Conservation (phyloP, 2,329 filamentous ascomycete species). For the Penicillium nordicum region DNA sequence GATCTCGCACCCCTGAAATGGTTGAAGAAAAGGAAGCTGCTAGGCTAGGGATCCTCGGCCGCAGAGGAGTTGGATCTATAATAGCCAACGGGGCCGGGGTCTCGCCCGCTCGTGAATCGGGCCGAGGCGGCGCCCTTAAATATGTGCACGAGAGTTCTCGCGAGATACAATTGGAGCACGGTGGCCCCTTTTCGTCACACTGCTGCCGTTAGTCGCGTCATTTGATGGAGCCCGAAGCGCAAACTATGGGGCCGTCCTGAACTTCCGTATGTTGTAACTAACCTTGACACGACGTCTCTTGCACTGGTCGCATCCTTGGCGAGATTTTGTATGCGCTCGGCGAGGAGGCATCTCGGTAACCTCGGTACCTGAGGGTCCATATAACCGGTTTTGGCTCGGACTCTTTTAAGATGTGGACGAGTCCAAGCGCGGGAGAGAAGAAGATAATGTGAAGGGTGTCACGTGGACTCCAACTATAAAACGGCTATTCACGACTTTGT, state of each 20-base stretch:
- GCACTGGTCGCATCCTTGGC: constrained; percentile 42
- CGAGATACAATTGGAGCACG: constrained; percentile 39
- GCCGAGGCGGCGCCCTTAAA: constrained; percentile 21
- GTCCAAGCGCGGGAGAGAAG: constrained; percentile 5
- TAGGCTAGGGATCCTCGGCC: constrained; percentile 16
- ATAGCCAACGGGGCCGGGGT: constrained; percentile 3
- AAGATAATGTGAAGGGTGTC: neutral
- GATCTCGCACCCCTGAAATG: constrained; percentile 35
- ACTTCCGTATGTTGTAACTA: constrained; percentile 7
- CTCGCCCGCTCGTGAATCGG: constrained; percentile 4
- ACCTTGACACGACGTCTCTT: constrained; percentile 44
- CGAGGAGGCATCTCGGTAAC: constrained; percentile 35
- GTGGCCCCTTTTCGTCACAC: constrained; percentile 42
- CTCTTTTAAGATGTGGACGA: neutral
- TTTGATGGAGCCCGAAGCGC: neutral
- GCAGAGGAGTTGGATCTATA: constrained; percentile 10
- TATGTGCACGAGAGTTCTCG: constrained; percentile 36
- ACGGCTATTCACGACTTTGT: neutral
- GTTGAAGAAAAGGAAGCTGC: constrained; percentile 14
- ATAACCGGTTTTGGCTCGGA: constrained; percentile 6
- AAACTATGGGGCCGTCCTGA: neutral
- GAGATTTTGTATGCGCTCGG: constrained; percentile 43
- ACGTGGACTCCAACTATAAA: constrained; percentile 8
- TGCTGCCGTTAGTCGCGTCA: constrained; percentile 19
- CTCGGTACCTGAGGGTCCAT: neutral